phyloP scores from a whole-genome alignment of 495 filamentous ascomycete genomes.

The Penicillium turbatum region DNA sequence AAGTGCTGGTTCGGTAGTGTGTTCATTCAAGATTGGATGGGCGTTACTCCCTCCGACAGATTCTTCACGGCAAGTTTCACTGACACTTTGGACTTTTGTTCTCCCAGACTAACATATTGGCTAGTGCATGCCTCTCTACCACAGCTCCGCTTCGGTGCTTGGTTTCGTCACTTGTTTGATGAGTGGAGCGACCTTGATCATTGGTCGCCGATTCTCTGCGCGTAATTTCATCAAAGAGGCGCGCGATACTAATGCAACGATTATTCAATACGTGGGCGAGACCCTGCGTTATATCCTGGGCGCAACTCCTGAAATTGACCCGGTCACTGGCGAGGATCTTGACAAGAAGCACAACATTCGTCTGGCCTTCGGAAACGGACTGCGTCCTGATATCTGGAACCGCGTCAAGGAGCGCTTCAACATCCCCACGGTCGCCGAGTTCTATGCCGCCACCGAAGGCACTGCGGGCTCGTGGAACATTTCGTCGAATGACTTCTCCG shows the following conservation, averaged over 20 bases:
- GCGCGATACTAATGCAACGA: constrained; percentile 64
- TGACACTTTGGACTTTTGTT: no score
- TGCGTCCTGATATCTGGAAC: constrained; percentile 90
- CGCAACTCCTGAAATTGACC: constrained; percentile 59
- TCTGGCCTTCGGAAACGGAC: constrained; percentile 85
- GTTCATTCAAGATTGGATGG: constrained; percentile 56
- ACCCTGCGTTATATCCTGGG: constrained; percentile 87
- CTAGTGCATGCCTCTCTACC: constrained; percentile 91
- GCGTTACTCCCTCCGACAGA: constrained; percentile 55
- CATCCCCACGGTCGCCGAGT: constrained; percentile 76
- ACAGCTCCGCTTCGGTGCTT: constrained; percentile 74
- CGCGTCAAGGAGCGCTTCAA: constrained; percentile 82
- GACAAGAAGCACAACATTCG: constrained; percentile 76
- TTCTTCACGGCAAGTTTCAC: constrained; percentile 66
- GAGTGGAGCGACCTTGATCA: constrained; percentile 59
- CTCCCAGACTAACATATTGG: background rate
- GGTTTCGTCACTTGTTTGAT: constrained; percentile 58
- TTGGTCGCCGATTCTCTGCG: constrained; percentile 80
- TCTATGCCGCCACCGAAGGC: constrained; percentile 88
- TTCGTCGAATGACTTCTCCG: constrained; percentile 66
- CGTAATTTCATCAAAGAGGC: constrained; percentile 79
- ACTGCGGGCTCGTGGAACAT: constrained; percentile 68
- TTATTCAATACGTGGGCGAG: constrained; percentile 95
- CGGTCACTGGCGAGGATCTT: constrained; percentile 62
- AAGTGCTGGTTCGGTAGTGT: constrained; percentile 54